Percentiles rank a stretch among this genome's conserved stretches.
phyloP scores from a whole-genome alignment of 2,329 filamentous ascomycete species.

The Aspergillus sp. region DNA sequence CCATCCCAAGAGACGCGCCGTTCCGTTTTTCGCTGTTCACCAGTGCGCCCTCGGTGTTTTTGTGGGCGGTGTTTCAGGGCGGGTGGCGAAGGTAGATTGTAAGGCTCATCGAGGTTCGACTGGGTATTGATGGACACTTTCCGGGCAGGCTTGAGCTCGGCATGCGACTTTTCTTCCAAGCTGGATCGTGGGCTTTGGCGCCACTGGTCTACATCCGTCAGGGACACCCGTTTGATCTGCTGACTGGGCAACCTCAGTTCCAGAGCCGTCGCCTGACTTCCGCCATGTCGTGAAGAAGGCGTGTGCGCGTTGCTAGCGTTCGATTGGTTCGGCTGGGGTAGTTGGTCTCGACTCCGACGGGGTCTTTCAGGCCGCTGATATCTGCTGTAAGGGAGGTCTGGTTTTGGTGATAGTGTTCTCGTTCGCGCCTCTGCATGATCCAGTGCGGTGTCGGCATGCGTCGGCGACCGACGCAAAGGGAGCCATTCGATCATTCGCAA shows the following conservation, averaged over 20 bases:
- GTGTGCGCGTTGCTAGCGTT: slow-evolving; percentile 23
- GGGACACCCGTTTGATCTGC: slow-evolving; percentile 39
- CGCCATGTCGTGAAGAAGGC: slow-evolving; percentile 26
- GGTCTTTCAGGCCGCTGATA: slow-evolving; percentile 9
- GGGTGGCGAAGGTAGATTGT: slow-evolving; percentile 37
- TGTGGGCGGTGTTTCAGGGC: slow-evolving; percentile 40
- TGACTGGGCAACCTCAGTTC: slow-evolving; percentile 40
- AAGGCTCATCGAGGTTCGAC: slow-evolving; percentile 23
- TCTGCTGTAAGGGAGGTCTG: slow-evolving; percentile 8
- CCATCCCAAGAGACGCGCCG: slow-evolving; percentile 41
- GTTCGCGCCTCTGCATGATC: slow-evolving; percentile 6
- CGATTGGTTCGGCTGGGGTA: slow-evolving; percentile 6
- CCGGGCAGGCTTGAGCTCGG: slow-evolving; percentile 29
- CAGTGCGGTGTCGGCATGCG: slow-evolving; percentile 16
- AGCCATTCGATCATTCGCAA: slow-evolving; percentile 49
- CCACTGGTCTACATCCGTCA: slow-evolving; percentile 38
- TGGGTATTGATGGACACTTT: slow-evolving; percentile 34
- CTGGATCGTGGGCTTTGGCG: slow-evolving; percentile 31
- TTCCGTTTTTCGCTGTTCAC: slow-evolving; percentile 27
- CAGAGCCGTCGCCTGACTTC: slow-evolving; percentile 29
- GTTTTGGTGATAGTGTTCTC: slow-evolving; percentile 12
- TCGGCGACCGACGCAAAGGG: slow-evolving; percentile 36
- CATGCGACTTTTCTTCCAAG: slow-evolving; percentile 32
- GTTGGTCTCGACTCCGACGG: slow-evolving; percentile 9
- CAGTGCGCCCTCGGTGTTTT: slow-evolving; percentile 34